Conservation (phyloP, 2,329 filamentous ascomycete species). For the Escovopsis sp. region DNA sequence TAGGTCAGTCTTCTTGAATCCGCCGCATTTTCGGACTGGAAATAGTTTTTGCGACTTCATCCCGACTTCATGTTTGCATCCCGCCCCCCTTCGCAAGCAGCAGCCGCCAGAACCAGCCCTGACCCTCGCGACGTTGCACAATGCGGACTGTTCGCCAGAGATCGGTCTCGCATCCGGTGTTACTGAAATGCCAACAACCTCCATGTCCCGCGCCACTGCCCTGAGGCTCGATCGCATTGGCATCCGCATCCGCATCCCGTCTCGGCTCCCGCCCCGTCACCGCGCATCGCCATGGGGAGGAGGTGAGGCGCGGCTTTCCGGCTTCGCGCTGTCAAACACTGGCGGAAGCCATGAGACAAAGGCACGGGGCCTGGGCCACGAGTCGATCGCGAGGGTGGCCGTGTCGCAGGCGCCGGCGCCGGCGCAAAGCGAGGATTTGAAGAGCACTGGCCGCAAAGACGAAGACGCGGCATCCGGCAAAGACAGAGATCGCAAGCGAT, state of each 20-base stretch:
- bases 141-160: conserved; percentile 5
- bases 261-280: conserved; percentile 1
- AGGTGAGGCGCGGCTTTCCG: not conserved
- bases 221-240: conserved; percentile 9
- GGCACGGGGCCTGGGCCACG: no score
- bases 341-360: not conserved
- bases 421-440: no score
- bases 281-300: not conserved
- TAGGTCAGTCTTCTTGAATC: no score
- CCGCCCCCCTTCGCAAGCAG: not conserved
- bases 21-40: not conserved
- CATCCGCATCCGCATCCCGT: no score
- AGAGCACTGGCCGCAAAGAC: no score
- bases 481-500: no score
- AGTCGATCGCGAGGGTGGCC: no score
- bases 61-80: no score
- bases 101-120: not conserved
- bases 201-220: conserved; percentile 11
- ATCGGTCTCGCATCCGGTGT: conserved; percentile 1
- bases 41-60: not conserved
- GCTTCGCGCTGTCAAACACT: not conserved
- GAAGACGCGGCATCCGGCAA: no score
- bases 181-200: conserved; percentile 9
- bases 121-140: conserved; percentile 1
- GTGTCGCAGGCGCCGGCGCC: no score